Base-by-base conservation (phyloP, 345 rosid species). In the Fremontodendron californicum region DNA sequence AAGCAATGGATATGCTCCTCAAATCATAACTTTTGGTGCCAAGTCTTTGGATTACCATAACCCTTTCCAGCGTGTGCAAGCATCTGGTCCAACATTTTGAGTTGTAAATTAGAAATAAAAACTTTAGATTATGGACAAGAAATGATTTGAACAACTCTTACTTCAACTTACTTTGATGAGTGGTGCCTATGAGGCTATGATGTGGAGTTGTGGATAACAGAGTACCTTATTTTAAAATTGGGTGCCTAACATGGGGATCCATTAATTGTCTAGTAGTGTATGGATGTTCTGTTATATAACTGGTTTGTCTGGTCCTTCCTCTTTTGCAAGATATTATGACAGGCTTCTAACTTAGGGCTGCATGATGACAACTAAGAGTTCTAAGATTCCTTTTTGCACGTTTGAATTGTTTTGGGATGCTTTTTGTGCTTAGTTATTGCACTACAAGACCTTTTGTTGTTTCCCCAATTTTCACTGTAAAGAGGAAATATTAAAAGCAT, bases 31-130 rank as follows among this genome's bases (percentile, higher is more conserved):
- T 72, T 54, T 52, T 54, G n/a, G 29, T n/a, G 12, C 35, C n/a
- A n/a, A 55, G 37, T 37, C n/a, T 73, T 73, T 73, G 64, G 75
- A 54, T 73, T 54, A 37, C 35, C 12, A n/a, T 13, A 54, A n/a
- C 31, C 35, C 13, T 54, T 35, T 73, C 23, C 46, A 33, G 48
- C 2, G 19, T 55, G 45, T 46, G 39, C 37, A 25, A 69, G 73
- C 73, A 15, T 69, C 49, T 37, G 64, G 63, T 37, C 48, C 35
- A 54, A 49, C 42, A 18, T 70, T 70, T 49, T 49, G 23, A 10
- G 23, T 49, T 49, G 31, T 48, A 71, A 31, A 49, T 71, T 29
- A 49, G 37, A 49, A 4, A 9, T 15, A 12, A 29, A 49, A 31
- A 49, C 43, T 37, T 16, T 73, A 40, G 15, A 35, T 54, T 71